Evolutionary conservation across 2,329 filamentous ascomycete genomes (phyloP).

Genomic region (Aspergillus brunneoviolaceus): DNA sequence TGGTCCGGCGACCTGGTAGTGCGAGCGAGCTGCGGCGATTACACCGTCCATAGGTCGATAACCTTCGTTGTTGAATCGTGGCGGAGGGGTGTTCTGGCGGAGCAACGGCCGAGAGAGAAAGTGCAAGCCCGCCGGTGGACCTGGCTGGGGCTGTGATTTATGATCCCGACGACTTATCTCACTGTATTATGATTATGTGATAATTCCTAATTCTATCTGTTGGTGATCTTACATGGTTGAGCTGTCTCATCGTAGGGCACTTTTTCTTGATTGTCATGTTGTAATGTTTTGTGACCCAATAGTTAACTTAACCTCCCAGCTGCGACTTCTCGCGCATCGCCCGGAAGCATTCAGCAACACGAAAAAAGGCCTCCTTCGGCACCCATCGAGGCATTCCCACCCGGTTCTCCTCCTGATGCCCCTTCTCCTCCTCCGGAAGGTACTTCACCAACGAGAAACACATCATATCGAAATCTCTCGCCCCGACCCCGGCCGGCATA

Average conservation of each 20-base stretch:
- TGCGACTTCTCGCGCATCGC: too few relatives aligned
- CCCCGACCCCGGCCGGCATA: slow-evolving; percentile 9
- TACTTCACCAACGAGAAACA: slow-evolving; percentile 17
- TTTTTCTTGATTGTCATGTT: background rate
- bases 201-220: background rate
- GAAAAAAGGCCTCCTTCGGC: slow-evolving; percentile 15
- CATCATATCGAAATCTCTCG: slow-evolving; percentile 16
- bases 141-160: background rate
- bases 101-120: background rate
- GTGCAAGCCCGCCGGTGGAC: slow-evolving; percentile 4
- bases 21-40: too few relatives aligned
- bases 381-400: slow-evolving; percentile 13
- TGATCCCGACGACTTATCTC: background rate
- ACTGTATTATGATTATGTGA: background rate
- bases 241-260: background rate
- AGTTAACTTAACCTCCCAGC: too few relatives aligned
- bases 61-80: background rate
- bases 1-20: slow-evolving; percentile 50
- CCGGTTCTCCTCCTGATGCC: background rate
- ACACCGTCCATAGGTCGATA: too few relatives aligned
- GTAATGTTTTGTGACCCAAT: too few relatives aligned
- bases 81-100: background rate
- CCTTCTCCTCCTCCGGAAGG: slow-evolving; percentile 3
- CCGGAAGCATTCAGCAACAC: slow-evolving; percentile 2
- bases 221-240: background rate